Percentiles rank a stretch among this genome's conserved stretches.
Conservation (phyloP, 1,284 basidiomycete genomes). For the Pisolithus thermaeus region DNA sequence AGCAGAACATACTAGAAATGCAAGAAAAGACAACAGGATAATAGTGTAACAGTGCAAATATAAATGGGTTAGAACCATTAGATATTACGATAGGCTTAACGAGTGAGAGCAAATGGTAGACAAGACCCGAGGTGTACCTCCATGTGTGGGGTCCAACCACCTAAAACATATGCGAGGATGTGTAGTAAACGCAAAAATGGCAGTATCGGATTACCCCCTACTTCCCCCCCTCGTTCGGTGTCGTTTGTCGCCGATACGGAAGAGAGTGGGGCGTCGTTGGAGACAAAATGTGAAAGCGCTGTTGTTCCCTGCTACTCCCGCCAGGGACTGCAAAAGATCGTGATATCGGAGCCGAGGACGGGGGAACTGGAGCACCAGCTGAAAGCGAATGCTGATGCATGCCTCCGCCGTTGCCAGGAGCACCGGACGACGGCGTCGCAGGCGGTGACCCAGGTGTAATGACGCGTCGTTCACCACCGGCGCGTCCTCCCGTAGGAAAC, state of each 20-base stretch:
- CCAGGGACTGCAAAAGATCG: neutral
- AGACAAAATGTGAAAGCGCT: neutral
- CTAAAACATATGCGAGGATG: too few relatives aligned
- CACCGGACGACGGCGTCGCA: neutral
- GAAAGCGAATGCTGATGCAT: neutral
- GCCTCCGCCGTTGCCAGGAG: neutral
- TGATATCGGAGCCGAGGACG: neutral
- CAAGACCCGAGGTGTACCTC: too few relatives aligned
- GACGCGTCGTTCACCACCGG: neutral
- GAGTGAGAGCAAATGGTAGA: too few relatives aligned
- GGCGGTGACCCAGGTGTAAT: constrained; percentile 10
- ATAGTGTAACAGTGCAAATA: too few relatives aligned
- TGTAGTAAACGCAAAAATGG: too few relatives aligned
- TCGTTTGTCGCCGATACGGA: neutral
- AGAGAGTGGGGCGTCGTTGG: neutral
- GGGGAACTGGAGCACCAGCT: neutral
- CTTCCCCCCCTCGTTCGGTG: neutral
- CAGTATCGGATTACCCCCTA: neutral
- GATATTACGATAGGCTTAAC: too few relatives aligned
- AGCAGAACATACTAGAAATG: too few relatives aligned
- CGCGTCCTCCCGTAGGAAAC: constrained; percentile 3
- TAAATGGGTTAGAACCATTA: too few relatives aligned
- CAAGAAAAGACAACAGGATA: too few relatives aligned
- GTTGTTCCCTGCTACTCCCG: neutral
- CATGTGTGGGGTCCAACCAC: too few relatives aligned